A percentile compares a stretch with the other conserved stretches of the same genome.
Evolutionary conservation across 306 rosid genomes (phyloP).

Genomic region (Cicer yamashitae): DNA sequence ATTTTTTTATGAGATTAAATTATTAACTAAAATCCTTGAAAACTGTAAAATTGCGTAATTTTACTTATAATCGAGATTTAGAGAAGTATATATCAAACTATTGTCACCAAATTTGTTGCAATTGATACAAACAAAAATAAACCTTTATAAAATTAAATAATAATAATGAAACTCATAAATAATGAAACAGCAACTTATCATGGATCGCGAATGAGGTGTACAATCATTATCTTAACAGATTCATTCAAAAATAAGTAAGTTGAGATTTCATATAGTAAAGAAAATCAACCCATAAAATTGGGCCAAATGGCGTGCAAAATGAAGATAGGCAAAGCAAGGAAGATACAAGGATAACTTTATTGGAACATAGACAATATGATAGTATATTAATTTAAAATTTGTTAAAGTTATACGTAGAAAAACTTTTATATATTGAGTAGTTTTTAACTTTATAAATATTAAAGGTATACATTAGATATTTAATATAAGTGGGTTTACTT

Average conservation of each 20-base stretch:
- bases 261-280: background rate
- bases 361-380: no score
- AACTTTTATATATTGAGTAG: no score
- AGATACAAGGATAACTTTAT: background rate
- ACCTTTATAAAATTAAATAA: background rate
- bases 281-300: background rate
- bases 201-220: slow-evolving; percentile 30
- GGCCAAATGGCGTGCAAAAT: slow-evolving; percentile 3
- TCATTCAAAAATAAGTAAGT: background rate
- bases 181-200: slow-evolving; percentile 26
- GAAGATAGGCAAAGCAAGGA: background rate
- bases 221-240: slow-evolving; percentile 33
- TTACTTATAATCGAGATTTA: no score
- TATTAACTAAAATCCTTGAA: no score
- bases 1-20: no score
- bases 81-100: background rate
- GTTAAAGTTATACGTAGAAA: no score
- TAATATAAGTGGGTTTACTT: no score
- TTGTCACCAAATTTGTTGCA: slow-evolving; percentile 57
- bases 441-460: no score
- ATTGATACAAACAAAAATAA: slow-evolving; percentile 55
- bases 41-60: no score
- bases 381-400: no score
- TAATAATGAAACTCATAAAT: background rate
- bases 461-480: no score